Conservation (phyloP, 768 basidiomycete genomes). For the Clitopilus hobsonii region DNA sequence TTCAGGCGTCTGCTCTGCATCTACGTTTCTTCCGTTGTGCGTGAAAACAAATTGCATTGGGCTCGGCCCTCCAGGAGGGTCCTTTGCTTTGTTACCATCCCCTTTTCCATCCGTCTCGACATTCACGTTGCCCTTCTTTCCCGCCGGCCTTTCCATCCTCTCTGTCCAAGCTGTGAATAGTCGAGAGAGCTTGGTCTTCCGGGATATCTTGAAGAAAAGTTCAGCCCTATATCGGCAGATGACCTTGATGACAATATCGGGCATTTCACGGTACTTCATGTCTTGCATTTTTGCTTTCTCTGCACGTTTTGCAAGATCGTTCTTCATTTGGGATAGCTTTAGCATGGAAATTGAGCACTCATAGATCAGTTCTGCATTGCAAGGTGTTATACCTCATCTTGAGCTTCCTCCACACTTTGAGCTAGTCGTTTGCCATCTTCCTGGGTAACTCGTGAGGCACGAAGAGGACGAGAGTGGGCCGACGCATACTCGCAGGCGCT, state of each 20-base stretch:
- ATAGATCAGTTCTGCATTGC: not conserved
- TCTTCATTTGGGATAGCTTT: constrained; percentile 80
- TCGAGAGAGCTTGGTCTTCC: constrained; percentile 81
- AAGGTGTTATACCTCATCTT: constrained; percentile 62
- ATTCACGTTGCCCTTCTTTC: constrained; percentile 37
- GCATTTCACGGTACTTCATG: constrained; percentile 77
- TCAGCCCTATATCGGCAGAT: constrained; percentile 86
- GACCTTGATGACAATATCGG: constrained; percentile 89
- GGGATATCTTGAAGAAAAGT: constrained; percentile 89
- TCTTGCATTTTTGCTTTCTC: constrained; percentile 79
- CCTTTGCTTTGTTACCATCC: constrained; percentile 43
- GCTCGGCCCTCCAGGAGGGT: constrained; percentile 31
- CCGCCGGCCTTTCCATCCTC: constrained; percentile 65
- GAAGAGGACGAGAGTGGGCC: constrained; percentile 4
- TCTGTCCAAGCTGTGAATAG: constrained; percentile 88
- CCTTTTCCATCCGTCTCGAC: constrained; percentile 35
- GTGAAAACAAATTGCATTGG: constrained; percentile 83
- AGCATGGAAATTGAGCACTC: not conserved
- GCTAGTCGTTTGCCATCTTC: constrained; percentile 82
- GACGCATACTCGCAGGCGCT: constrained; percentile 69
- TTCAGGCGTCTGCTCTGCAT: constrained; percentile 80
- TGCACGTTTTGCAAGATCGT: constrained; percentile 73
- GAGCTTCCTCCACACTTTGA: constrained; percentile 79
- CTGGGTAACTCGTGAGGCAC: constrained; percentile 32
- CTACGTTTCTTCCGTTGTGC: constrained; percentile 74